These are phyloP conservation scores for Orbilia quercus DNA, from an alignment of 2,329 filamentous ascomycete species.

Conservation along the genomic window DNA sequence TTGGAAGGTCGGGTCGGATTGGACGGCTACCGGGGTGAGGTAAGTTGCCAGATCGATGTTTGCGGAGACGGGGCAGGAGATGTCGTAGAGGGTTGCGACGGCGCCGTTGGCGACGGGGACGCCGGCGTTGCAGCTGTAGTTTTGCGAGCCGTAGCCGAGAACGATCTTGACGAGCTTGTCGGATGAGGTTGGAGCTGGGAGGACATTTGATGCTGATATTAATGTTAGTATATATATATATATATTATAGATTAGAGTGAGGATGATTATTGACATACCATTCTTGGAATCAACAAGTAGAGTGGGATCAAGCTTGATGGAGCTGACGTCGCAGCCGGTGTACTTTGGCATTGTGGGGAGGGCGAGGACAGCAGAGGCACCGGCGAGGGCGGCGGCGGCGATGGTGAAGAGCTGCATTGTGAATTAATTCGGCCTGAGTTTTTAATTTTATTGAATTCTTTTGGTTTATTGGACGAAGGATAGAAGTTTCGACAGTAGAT, in stretches of 20 bases:
- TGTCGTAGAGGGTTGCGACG: conserved; percentile 86
- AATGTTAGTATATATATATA: conserved; percentile 5
- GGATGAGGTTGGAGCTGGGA: neutral
- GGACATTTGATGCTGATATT: conserved; percentile 17
- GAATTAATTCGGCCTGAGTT: conserved; percentile 2
- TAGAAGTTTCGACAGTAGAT: conserved; percentile 3
- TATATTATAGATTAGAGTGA: neutral
- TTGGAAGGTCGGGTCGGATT: conserved; percentile 65
- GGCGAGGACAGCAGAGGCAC: conserved; percentile 34
- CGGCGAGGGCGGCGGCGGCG: conserved; percentile 27
- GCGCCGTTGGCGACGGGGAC: conserved; percentile 77
- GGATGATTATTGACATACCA: conserved; percentile 31
- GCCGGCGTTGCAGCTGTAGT: conserved; percentile 84
- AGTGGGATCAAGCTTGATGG: neutral
- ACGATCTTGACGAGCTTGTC: conserved; percentile 66
- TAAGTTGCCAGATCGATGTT: conserved; percentile 74
- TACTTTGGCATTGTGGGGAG: conserved; percentile 10
- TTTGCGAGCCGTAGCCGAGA: conserved; percentile 88
- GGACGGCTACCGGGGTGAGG: conserved; percentile 75
- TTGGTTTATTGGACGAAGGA: too few species aligned
- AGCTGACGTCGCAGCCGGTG: conserved; percentile 22
- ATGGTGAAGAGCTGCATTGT: conserved; percentile 44
- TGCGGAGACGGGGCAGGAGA: conserved; percentile 76
- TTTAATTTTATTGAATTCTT: neutral
- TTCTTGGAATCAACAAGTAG: conserved; percentile 22